Base-by-base conservation (phyloP, 2,329 filamentous ascomycete species). In the Diplodia intermedia region DNA sequence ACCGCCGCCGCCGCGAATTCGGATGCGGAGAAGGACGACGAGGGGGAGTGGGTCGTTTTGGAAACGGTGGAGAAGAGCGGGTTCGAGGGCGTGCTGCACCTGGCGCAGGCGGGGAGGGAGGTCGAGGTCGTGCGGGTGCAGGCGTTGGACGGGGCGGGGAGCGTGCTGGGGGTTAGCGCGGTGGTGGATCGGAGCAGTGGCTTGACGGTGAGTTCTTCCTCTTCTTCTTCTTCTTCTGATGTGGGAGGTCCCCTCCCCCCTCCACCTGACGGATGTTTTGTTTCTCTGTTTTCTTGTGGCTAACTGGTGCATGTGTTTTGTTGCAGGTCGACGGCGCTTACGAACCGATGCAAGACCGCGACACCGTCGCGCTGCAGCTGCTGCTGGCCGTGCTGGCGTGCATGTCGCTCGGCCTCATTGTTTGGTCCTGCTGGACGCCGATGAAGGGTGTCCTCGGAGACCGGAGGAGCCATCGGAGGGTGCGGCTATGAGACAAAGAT, bases 21-120 rank as follows among this genome's bases (percentile, higher is more conserved):
- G 18, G 31, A 52, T 6, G 55, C 47, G 26, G 54, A 49, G 11
- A 50, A 9, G 15, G 50, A 7, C 5, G 57, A 62, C 5, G 57
- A 62, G 74, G 2, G 74, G 85, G 18, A 76, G 85, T 62, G 20
- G 12, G 82, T 81, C 23, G 86, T 81, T 78, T 83, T 85, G 14
- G 81, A 82, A 14, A 79, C 78, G 14, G 36, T 68, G 11, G 20
- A 23, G 36, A 68, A 68, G 18, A 26, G n/a, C 14, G 52, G 66
- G 9, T 68, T 68, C 50, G 66, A 68, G 40, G 43, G 29, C 38
- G 26, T n/a, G 20, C 47, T 68, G 33, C 29, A 49, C 20, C 23
- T 62, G n/a, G 31, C 9, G 11, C 36, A 38, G 60, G 57, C 9
- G 43, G 29, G 18, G 14, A 33, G 15, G 23, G 33, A 15, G 15